A percentile compares a stretch with the other conserved stretches of the same genome.
phyloP scores from a whole-genome alignment of 106 monocot genomes.

The Alisma plantagoaquatica region DNA sequence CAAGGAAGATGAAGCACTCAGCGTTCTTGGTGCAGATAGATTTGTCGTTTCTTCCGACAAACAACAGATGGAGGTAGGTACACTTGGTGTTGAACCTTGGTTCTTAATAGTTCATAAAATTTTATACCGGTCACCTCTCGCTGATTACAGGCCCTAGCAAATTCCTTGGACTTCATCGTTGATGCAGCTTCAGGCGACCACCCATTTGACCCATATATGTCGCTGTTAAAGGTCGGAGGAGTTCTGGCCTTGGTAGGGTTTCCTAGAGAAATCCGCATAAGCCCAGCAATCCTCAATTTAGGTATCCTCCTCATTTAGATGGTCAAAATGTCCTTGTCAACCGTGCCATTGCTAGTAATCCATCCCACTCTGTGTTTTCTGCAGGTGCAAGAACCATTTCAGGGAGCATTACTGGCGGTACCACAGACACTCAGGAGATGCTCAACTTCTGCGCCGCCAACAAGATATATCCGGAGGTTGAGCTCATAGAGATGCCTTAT shows the following conservation, averaged over 20 bases:
- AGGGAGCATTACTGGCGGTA: constrained; percentile 54
- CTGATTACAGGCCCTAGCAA: constrained; percentile 39
- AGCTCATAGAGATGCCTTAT: constrained; percentile 49
- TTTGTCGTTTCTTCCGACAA: constrained; percentile 84
- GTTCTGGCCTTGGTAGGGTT: constrained; percentile 50
- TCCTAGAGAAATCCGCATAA: constrained; percentile 58
- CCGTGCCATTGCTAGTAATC: background rate
- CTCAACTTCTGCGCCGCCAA: constrained; percentile 64
- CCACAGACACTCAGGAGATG: constrained; percentile 60
- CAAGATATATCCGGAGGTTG: constrained; percentile 60
- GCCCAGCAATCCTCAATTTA: constrained; percentile 34
- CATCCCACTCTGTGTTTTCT: background rate
- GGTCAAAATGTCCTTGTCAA: background rate
- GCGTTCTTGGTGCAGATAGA: constrained; percentile 59
- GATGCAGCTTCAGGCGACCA: constrained; percentile 85
- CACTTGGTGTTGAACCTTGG: too few relatives aligned
- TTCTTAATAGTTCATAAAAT: too few relatives aligned
- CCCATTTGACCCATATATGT: constrained; percentile 81
- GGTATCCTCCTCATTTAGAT: constrained; percentile 24
- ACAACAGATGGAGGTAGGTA: constrained; percentile 60
- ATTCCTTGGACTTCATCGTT: constrained; percentile 69
- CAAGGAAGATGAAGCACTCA: constrained; percentile 70
- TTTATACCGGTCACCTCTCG: too few relatives aligned
- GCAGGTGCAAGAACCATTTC: constrained; percentile 45
- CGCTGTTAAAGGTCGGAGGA: constrained; percentile 56